Evolutionary conservation across 768 basidiomycete species (phyloP).

Genomic region (Pleurotus ostreatus): DNA sequence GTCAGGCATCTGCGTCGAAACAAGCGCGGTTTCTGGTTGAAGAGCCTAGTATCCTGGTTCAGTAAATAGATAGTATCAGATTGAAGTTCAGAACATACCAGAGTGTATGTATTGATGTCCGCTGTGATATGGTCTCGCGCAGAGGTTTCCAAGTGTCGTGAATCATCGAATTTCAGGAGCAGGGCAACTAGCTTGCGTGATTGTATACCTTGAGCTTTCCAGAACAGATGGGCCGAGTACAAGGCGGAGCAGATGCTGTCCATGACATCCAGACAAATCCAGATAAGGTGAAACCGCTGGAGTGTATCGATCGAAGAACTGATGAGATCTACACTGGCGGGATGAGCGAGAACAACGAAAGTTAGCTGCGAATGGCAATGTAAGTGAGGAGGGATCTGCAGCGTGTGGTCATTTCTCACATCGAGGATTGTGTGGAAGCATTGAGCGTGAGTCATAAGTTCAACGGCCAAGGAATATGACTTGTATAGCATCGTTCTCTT

Average conservation of each 20-base stretch:
- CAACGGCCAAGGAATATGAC: slow-evolving; percentile 52
- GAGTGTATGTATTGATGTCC: slow-evolving; percentile 58
- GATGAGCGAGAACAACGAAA: slow-evolving; percentile 48
- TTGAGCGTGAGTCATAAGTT: slow-evolving; percentile 56
- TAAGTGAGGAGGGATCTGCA: slow-evolving; percentile 1
- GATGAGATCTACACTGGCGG: slow-evolving; percentile 48
- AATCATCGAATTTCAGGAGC: slow-evolving; percentile 62
- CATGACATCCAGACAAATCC: slow-evolving; percentile 72
- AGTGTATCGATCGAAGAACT: slow-evolving; percentile 66
- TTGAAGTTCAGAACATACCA: slow-evolving; percentile 36
- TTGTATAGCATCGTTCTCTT: slow-evolving; percentile 39
- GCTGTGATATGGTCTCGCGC: slow-evolving; percentile 57
- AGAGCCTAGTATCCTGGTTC: slow-evolving; percentile 33
- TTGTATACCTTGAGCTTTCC: slow-evolving; percentile 63
- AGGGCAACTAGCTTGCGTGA: slow-evolving; percentile 61
- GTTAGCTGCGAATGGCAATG: slow-evolving; percentile 36
- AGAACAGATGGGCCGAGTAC: slow-evolving; percentile 55
- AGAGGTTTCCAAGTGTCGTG: slow-evolving; percentile 46
- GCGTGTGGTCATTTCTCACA: slow-evolving; percentile 33
- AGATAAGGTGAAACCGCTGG: slow-evolving; percentile 67
- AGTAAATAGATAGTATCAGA: not conserved
- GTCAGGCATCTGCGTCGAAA: slow-evolving; percentile 36
- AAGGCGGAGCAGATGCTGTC: slow-evolving; percentile 53
- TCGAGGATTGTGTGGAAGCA: slow-evolving; percentile 71
- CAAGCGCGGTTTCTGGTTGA: slow-evolving; percentile 37